phyloP scores from a whole-genome alignment of 2,329 filamentous ascomycete genomes.

The Alternaria sp. region DNA sequence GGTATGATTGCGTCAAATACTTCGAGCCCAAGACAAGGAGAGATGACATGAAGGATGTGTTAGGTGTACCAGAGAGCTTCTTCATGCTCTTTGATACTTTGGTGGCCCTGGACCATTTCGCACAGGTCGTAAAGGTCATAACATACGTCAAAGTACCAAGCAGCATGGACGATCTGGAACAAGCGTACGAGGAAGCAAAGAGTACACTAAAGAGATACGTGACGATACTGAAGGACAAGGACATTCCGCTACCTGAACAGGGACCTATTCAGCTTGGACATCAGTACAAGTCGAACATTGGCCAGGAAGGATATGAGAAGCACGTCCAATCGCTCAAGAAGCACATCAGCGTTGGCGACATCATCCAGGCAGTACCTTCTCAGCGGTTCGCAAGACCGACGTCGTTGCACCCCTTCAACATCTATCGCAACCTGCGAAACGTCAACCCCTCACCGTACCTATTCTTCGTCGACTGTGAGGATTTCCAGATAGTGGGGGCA shows the following conservation, averaged over 20 bases:
- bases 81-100: constrained; percentile 98
- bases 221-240: constrained; percentile 73
- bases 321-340: constrained; percentile 87
- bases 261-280: constrained; percentile 74
- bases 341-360: constrained; percentile 90
- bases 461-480: constrained; percentile 90
- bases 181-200: constrained; percentile 74
- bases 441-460: constrained; percentile 97
- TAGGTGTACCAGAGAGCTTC: constrained; percentile 88
- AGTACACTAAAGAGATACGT: constrained; percentile 72
- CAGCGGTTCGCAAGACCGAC: constrained; percentile 92
- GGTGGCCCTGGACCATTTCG: constrained; percentile 94
- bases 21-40: constrained; percentile 97
- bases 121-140: constrained; percentile 89
- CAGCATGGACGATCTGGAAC: constrained; percentile 63
- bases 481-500: constrained; percentile 94
- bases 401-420: constrained; percentile 93
- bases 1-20: constrained; percentile 96
- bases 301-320: constrained; percentile 84
- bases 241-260: constrained; percentile 80
- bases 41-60: constrained; percentile 83
- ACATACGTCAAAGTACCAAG: constrained; percentile 80
- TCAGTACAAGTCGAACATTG: constrained; percentile 91
- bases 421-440: constrained; percentile 94
- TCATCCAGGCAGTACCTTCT: constrained; percentile 96